Base-by-base conservation (phyloP, 2,329 filamentous ascomycete genomes). In the Aureobasidium namibiae region DNA sequence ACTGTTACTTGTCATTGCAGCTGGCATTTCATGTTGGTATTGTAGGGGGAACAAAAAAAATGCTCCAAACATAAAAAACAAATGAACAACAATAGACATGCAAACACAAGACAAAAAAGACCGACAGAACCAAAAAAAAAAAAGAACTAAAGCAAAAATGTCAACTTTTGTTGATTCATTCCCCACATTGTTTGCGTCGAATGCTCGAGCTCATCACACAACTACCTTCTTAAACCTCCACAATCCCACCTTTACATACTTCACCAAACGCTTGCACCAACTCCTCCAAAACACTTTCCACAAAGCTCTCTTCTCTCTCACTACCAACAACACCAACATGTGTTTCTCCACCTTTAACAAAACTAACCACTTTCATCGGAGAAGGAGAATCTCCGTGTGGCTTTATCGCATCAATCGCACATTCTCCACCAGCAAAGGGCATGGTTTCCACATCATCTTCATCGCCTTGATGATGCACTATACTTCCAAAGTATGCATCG, bases 321-420 rank as follows among this genome's bases (percentile, higher is more conserved):
- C 83, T 80, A 2, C 82, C 84, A 21, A 85, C 81, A 67, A 85
- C 76, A 73, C 85, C 83, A 54, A 85, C 71, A 49, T 76, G 79
- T 67, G 81, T 69, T 67, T 69, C 72, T 61, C 78, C 80, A 5
- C 76, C 80, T 52, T 72, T 76, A 31, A 78, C 77, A 70, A 80
- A 87, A 23, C 76, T 82, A 75, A 87, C 82, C 39, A 85, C 76
- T 74, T 85, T 84, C 74, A 82, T 84, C 67, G 83, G 80, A 65
- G 84, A 85, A 18, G 54, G 16, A 81, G 66, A 11, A 83, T 85
- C 69, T 85, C 83, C 63, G 84, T 77, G 41, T 73, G 72, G 65
- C 72, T 77, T 48, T 16, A 67, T 13, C 29, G 72, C 65, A 46
- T 69, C 70, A 33, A 73, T 68, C 18, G 69, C 65, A 23, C 67